Evolutionary conservation across 371 early-diverging fungal genomes (phyloP), one percentile per base, ranked within the genome.

Genomic region (Mucor saturninus): DNA sequence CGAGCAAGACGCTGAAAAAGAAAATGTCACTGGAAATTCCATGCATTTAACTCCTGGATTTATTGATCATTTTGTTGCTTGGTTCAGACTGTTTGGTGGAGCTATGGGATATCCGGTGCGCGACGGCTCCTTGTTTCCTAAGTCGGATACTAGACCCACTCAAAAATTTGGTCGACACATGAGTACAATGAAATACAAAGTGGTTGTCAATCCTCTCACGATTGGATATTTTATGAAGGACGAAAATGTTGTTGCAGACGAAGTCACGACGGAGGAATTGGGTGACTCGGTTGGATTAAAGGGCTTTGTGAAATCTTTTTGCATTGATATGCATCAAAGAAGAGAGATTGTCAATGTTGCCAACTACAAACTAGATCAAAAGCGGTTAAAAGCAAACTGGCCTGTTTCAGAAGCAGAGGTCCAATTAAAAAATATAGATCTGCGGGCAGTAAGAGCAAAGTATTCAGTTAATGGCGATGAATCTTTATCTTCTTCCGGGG

Each of bases 281-380:
- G 81, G 78, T 11, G 74, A 81, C 9, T 61, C 67, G 8, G 76
- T 81, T 2, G 84, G 84, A 6, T 46, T 83, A 11, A 83, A 83
- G 35, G 84, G 69, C 0, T 67, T 71, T 30, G 81, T 80, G 1
- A 68, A 68, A 3, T 58, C 58, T 0, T 83, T 83, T 53, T 75
- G 74, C 40, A 68, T 79, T 8, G 84, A 83, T 48, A 68, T 83
- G 26, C 84, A 83, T 59, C 80, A 78, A 30, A 66, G 72, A n/a
- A 68, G 80, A 52, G 78, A 75, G 46, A 53, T 75, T 8, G 64
- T 68, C 4, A 73, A 69, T 21, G 56, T 76, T 29, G 65, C 75
- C 13, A 65, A 59, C 14, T 35, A 61, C 5, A 72, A 79, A 42
- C 46, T 78, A 32, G 76, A 76, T 54, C 66, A 73, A 35, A 73